These are phyloP conservation scores for Hanseniaspora hatyaiensis DNA, from an alignment of 805 yeast genomes.

Conservation along the genomic window DNA sequence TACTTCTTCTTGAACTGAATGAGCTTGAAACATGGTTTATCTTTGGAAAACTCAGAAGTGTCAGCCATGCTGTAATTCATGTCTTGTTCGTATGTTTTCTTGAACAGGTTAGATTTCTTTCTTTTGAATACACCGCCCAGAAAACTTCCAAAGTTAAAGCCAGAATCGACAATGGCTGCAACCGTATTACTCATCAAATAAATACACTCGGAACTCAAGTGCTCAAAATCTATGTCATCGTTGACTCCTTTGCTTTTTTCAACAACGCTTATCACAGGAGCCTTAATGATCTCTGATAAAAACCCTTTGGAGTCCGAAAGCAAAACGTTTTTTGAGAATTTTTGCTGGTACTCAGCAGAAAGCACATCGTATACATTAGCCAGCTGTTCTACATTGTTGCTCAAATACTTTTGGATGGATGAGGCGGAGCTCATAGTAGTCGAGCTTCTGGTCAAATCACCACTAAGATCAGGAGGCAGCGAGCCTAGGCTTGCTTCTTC, in stretches of 20 bases:
- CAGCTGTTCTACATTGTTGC: not conserved
- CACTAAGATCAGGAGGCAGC: not conserved
- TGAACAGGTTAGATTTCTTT: conserved; percentile 3
- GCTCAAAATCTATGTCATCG: conserved; percentile 1
- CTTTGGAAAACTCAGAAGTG: not conserved
- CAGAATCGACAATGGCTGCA: conserved; percentile 11
- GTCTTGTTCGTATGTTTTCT: not conserved
- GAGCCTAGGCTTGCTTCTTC: not conserved
- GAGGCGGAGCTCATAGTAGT: not conserved
- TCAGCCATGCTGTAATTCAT: not conserved
- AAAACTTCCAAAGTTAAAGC: conserved; percentile 10
- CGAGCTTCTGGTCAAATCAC: not conserved
- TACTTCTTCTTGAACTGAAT: not conserved
- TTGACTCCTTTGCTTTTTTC: not conserved
- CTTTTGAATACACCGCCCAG: conserved; percentile 8
- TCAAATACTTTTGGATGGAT: not conserved
- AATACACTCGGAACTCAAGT: conserved; percentile 8
- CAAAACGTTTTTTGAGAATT: not conserved
- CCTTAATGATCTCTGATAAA: not conserved
- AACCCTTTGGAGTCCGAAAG: not conserved
- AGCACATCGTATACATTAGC: not conserved
- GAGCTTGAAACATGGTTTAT: not conserved
- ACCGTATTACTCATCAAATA: conserved; percentile 12
- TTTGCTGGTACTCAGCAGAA: not conserved
- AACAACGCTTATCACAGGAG: not conserved